Base-by-base conservation (phyloP, 2,329 filamentous ascomycete species). In the Exophiala phaeomuriformis region DNA sequence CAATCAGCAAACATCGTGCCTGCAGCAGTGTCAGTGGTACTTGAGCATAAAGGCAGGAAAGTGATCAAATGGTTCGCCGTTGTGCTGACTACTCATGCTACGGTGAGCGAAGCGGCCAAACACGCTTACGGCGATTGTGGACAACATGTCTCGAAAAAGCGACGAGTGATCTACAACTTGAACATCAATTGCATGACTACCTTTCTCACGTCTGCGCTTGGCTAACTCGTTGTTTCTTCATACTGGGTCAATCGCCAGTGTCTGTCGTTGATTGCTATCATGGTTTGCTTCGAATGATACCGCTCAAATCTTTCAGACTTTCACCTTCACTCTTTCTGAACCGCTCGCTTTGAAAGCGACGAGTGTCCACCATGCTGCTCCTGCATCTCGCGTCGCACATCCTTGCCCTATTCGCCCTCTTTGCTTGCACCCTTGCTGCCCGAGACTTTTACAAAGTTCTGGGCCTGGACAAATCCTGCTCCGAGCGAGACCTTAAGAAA, bases 401-500 rank as follows among this genome's bases (percentile, higher is more conserved):
- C 12, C 35, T 60, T 12, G 50, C 56, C 8, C 41, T 63, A 2
- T 51, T 63, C 32, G 50, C 53, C 42, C 32, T 63, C 6, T 12
- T 58, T 29, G 51, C 54, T 29, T 58, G 59, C 31, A 39, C 51
- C 5, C 48, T 61, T 7, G 58, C 58, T 5, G 54, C 57, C 8
- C 72, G 75, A 58, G 74, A 76, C 56, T 74, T 73, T 59, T 75
- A 75, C 59, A 74, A 95, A 83, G 73, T 95, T 54, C 81, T 98
- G 29, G 89, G 86, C 51, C 73, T 98, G 59, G 80, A 85, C 65
- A 89, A 82, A 65, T 77, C 84, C 56, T 91, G 91, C 10, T 84
- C 82, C 44, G 90, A 95, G 50, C 84, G 84, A 65, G 86, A 97
- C 65, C 85, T 98, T 68, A 98, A 98, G 72, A 86, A 87, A 43